Base-by-base conservation (phyloP, 2,329 filamentous ascomycete genomes). In the Fusarium sp. region DNA sequence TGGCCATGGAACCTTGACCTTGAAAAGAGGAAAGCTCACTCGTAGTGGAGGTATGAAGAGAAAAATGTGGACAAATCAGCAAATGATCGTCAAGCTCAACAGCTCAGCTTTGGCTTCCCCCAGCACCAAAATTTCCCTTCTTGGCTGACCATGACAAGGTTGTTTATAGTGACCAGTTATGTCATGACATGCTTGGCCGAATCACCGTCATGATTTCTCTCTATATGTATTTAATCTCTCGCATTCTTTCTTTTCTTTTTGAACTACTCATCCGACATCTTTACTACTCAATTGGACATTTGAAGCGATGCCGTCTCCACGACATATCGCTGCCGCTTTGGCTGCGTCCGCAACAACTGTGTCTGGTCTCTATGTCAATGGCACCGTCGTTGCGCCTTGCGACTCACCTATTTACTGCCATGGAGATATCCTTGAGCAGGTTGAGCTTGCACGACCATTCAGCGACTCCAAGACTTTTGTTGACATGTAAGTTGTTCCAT, bases 381-480 rank as follows among this genome's bases (percentile, higher is more conserved):
- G 87, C 67, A 84, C 83, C 4, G 79, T 88, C 39, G 82, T 85
- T 59, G 86, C 88, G 4, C 88, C 89, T 1, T 91, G 89, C 77
- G 86, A 90, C 73, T 91, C 88, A 10, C 84, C 87, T 17, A 81
- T 91, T 20, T 91, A 91, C 77, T 91, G 89, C 73, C 83, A 88
- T 65, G 89, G 89, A 46, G 86, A 89, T 0, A 82, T 91, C 14
- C 81, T 91, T 4, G 81, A 83, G 61, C 82, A 87, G 64, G 84
- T 91, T 46, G 83, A 91, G 78, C 80, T 91, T 11, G 89, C 89
- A 4, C 80, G 79, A 23, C 88, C 88, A 1, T 91, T 91, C 67
- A 77, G 81, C 15, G 89, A 91, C 77, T 91, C 88, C 61, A 91
- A 91, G 81, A 90, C 88, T 1, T 91, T 90, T 73, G 89, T 91